Evolutionary conservation across 768 basidiomycete genomes (phyloP).

Genomic region (Nevesoporus exiguus): DNA sequence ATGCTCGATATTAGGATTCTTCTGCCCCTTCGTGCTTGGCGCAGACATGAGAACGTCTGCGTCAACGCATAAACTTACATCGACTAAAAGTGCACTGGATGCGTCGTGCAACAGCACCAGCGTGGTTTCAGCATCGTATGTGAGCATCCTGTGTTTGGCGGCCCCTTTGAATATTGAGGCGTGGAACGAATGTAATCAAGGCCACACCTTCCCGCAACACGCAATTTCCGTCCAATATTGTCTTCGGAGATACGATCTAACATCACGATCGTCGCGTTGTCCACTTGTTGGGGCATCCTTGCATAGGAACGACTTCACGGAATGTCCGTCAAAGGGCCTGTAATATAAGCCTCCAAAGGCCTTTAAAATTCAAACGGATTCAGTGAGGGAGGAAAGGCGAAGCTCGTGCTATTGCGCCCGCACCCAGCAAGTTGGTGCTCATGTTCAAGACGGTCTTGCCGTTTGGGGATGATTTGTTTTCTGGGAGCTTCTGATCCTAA

Average conservation of each 20-base stretch:
- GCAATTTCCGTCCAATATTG: constrained; percentile 49
- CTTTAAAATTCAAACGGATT: constrained; percentile 1
- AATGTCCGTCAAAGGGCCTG: neutral
- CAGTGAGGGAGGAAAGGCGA: neutral
- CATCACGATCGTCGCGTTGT: constrained; percentile 43
- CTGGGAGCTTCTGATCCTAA: constrained; percentile 28
- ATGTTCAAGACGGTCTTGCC: constrained; percentile 6
- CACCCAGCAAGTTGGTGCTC: neutral
- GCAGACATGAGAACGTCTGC: constrained; percentile 18
- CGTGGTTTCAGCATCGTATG: constrained; percentile 49
- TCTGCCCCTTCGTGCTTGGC: constrained; percentile 6
- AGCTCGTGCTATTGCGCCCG: neutral
- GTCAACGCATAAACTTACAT: constrained; percentile 52
- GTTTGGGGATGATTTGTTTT: constrained; percentile 22
- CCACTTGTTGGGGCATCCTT: constrained; percentile 48
- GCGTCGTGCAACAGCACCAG: constrained; percentile 49
- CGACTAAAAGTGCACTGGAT: constrained; percentile 51
- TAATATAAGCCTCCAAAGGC: neutral
- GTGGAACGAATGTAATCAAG: constrained; percentile 12
- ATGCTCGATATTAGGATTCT: constrained; percentile 8
- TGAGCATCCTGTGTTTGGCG: constrained; percentile 44
- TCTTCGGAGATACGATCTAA: constrained; percentile 39
- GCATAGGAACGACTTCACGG: neutral
- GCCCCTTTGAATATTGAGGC: constrained; percentile 12
- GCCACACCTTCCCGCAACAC: constrained; percentile 57